Evolutionary conservation across 306 rosid genomes (phyloP), one percentile per base, ranked within the genome.

Genomic region (Alnus glutinosa): DNA sequence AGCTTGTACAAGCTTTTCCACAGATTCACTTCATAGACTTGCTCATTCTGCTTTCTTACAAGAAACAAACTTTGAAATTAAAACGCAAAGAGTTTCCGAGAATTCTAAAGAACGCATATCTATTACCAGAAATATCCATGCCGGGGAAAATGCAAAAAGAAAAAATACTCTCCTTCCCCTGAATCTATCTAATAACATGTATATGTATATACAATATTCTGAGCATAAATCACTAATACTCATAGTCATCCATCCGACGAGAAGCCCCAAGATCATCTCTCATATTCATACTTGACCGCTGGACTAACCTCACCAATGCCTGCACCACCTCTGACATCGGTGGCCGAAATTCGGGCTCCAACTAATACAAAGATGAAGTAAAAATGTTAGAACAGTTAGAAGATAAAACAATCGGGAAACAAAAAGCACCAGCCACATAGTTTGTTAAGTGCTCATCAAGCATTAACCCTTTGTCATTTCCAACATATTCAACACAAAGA

Each of bases 321-420:
- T 90, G 91, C 77, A 92, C 97, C 76, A 92, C 92, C 84, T 94
- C 97, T 0, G 97, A 90, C 74, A 88, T 90, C 1, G 92, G 88
- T 67, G 94, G 93, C 73, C 97, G 91, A 73, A 87, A 89, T 74
- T 91, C 92, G 0, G 93, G 89, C 78, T 92, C 97, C 49, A 75
- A n/a, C 97, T 94, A 61, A 32, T 34, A 83, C 3, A 58, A 59
- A 44, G 7, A 49, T 32, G 47, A 7, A 55, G 47, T 44, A 14
- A 6, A 48, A 34, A 36, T 14, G 49, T 49, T 61, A 75, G 9
- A 37, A 61, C 78, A 75, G 1, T 58, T 12, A 2, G 15, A 23
- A 12, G 46, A 44, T 23, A 19, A 61, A 75, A 61, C 13, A 7
- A 42, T 6, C 11, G 19, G 1, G 37, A 39, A 28, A 55, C 13